Base-by-base conservation (phyloP, 2,329 filamentous ascomycete species). In the Sodiomyces alkalinus region DNA sequence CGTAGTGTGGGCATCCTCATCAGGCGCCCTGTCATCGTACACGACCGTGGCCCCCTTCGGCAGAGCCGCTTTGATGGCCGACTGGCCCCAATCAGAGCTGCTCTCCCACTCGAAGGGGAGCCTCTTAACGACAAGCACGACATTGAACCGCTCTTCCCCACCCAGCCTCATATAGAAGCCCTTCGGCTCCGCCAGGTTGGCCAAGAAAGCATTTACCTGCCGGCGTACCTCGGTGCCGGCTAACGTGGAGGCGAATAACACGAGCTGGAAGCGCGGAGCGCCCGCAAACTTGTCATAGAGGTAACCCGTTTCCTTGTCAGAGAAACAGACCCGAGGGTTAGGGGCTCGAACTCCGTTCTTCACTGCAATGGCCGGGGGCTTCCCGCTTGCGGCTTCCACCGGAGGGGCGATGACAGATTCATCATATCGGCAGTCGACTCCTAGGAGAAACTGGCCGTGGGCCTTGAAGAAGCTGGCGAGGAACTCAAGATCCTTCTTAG, bases 251-350 rank as follows among this genome's bases (percentile, higher is more conserved):
- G 27, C 46, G 24, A 51, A 51, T 3, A 51, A 18, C 1, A 51
- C 26, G 2, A 51, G 31, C 31, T 51, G 47, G 27, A 52, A 43
- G 17, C 25, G 33, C 4, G 36, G 29, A 1, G 34, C 33, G 3
- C 46, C 45, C 6, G 19, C 37, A 12, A 51, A 30, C 19, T 31
- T 35, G 24, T 52, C 48, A 33, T 52, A 51, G 4, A 52, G 36
- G 26, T 51, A 51, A 3, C 41, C 42, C 1, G 45, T 45, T 13
- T 39, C 26, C 6, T 29, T 32, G 3, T 36, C 26, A 1, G 17
- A 28, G 26, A 48, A 41, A 21, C 42, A 42, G 13, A 49, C 32
- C 3, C 47, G 38, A 4, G 47, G 42, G 26, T 49, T 49, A 2
- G 47, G 47, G 2, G 45, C 46, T 3, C 46, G 41, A 3, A 47